phyloP scores from a whole-genome alignment of 75 land plant species.

The Cunninghamia lanceolata region DNA sequence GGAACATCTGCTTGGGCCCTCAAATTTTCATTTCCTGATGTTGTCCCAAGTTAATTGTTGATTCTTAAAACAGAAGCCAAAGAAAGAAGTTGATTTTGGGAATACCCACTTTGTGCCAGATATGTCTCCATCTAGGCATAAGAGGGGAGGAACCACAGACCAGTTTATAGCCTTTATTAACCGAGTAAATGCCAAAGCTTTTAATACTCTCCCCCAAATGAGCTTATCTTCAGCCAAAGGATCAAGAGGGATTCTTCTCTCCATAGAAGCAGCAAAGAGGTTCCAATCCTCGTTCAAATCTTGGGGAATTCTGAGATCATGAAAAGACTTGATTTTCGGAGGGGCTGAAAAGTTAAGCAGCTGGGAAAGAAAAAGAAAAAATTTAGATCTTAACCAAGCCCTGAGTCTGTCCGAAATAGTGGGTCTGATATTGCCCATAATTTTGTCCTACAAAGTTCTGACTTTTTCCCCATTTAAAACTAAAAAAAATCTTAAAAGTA shows the following conservation, averaged over 20 bases:
- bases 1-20: background rate
- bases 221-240: background rate
- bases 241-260: background rate
- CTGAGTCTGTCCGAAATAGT: background rate
- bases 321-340: background rate
- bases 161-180: background rate
- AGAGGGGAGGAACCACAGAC: background rate
- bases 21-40: background rate
- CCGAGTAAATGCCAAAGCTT: background rate
- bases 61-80: background rate
- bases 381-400: background rate
- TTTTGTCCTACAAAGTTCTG: background rate
- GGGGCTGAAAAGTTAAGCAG: background rate
- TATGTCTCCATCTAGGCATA: background rate
- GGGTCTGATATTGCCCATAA: background rate
- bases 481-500: background rate
- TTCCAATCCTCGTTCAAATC: background rate
- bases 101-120: background rate
- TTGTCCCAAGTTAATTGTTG: background rate
- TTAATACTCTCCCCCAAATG: background rate
- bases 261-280: background rate
- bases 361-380: background rate
- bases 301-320: background rate
- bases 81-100: background rate
- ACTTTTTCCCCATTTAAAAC: no score